Conservation (phyloP, 129 eudicot genomes). For the Helianthus tuberosus region DNA sequence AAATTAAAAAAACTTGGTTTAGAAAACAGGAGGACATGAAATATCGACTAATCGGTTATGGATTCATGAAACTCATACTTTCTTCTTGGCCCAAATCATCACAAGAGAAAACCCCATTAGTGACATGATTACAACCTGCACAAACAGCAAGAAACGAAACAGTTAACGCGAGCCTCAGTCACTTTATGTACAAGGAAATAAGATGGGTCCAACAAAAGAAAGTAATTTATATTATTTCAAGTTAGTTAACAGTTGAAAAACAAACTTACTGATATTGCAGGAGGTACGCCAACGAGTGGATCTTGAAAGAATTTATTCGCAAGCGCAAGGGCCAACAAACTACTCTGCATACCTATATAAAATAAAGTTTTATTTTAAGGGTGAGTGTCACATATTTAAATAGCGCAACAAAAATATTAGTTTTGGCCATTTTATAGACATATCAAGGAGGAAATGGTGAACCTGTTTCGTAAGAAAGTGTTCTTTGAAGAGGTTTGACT, state of each 20-base stretch:
- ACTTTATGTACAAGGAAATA: not conserved
- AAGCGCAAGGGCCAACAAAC: constrained; percentile 94
- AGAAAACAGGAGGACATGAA: not conserved
- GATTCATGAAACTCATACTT: constrained; percentile 11
- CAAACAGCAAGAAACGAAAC: constrained; percentile 15
- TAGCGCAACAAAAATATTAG: not conserved
- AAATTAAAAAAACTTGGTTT: not conserved
- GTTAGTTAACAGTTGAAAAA: not conserved
- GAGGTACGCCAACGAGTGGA: constrained; percentile 93
- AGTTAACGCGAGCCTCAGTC: not conserved
- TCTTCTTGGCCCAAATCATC: constrained; percentile 83
- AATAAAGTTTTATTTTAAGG: not conserved
- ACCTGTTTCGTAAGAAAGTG: constrained; percentile 95
- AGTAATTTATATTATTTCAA: not conserved
- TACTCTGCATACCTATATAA: constrained; percentile 94
- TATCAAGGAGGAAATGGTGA: constrained; percentile 11
- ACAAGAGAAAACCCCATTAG: constrained; percentile 93
- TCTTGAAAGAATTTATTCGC: constrained; percentile 91
- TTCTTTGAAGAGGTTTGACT: constrained; percentile 93
- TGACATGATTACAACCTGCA: constrained; percentile 93
- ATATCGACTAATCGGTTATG: not conserved
- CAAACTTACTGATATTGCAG: constrained; percentile 88
- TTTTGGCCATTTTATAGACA: not conserved
- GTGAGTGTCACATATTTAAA: not conserved
- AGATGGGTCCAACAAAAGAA: not conserved